Percentiles rank a stretch among this genome's conserved stretches.
phyloP scores from a whole-genome alignment of 768 basidiomycete species.

The Xerocomellus amylosporus region DNA sequence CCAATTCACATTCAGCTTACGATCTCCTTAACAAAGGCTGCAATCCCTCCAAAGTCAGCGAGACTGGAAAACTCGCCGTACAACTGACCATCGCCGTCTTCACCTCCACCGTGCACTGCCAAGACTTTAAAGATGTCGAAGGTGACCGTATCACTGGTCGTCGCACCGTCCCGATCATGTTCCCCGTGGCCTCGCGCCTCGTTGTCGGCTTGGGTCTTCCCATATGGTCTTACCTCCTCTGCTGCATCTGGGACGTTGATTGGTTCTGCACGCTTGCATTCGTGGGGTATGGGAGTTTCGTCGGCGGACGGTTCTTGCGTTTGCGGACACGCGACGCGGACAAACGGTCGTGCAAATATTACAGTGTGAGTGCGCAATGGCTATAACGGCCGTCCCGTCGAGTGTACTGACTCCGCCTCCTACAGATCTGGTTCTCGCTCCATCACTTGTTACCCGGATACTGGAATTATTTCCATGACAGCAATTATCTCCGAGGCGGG shows the following conservation, averaged over 20 bases:
- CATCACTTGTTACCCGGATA: conserved; percentile 36
- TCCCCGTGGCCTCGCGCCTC: conserved; percentile 37
- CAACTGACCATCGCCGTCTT: conserved; percentile 39
- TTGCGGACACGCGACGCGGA: conserved; percentile 30
- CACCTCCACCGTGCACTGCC: conserved; percentile 46
- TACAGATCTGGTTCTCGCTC: conserved; percentile 35
- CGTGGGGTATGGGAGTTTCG: conserved; percentile 31
- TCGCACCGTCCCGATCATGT: conserved; percentile 43
- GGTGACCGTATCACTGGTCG: conserved; percentile 42
- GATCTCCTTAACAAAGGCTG: conserved; percentile 11
- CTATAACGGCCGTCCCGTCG: fast-evolving
- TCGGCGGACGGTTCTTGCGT: conserved; percentile 35
- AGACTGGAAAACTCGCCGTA: conserved; percentile 32
- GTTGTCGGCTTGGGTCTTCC: conserved; percentile 35
- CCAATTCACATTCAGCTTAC: background rate
- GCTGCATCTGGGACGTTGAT: conserved; percentile 36
- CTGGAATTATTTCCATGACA: conserved; percentile 34
- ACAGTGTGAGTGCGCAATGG: conserved; percentile 30
- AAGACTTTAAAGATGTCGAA: conserved; percentile 47
- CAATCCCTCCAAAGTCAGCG: conserved; percentile 24
- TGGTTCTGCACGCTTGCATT: conserved; percentile 25
- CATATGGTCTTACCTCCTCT: conserved; percentile 37
- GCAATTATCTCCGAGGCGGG: conserved; percentile 5
- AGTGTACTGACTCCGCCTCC: background rate
- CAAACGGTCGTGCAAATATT: conserved; percentile 37